Percentiles rank a stretch among this genome's conserved stretches.
Evolutionary conservation across 2,329 filamentous ascomycete genomes (phyloP).

Genomic region (Diaporthe destruens): DNA sequence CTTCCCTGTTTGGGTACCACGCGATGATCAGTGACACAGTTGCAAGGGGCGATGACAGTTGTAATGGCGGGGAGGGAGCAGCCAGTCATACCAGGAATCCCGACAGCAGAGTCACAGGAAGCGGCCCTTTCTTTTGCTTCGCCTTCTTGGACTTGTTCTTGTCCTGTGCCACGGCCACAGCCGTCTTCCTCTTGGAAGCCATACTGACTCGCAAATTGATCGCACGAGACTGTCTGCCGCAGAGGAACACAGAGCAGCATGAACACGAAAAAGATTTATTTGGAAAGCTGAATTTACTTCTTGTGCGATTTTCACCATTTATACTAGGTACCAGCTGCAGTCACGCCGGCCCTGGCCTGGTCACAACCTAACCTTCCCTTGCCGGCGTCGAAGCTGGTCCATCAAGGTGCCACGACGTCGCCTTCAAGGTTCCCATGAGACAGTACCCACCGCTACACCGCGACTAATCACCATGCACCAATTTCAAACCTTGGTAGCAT

Average conservation of each 20-base stretch:
- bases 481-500: neutral
- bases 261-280: neutral
- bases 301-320: neutral
- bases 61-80: neutral
- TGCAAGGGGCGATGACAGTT: too few relatives aligned
- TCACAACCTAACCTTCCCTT: too few relatives aligned
- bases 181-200: slow-evolving; percentile 14
- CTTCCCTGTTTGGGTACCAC: slow-evolving; percentile 62
- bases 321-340: neutral
- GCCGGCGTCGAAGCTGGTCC: neutral
- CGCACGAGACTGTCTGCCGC: too few relatives aligned
- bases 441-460: neutral
- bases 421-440: slow-evolving; percentile 26
- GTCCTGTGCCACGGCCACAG: neutral
- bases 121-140: slow-evolving; percentile 44
- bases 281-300: neutral
- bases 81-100: slow-evolving; percentile 64
- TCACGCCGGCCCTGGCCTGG: too few relatives aligned
- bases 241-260: too few relatives aligned
- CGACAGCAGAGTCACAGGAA: slow-evolving; percentile 72
- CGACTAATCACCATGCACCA: neutral
- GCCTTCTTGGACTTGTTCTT: neutral
- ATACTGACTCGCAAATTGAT: neutral
- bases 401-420: slow-evolving; percentile 1
- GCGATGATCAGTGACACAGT: neutral